These are phyloP conservation scores for Ustilago shanxiensis DNA, from an alignment of 1,284 basidiomycete species.

Conservation along the genomic window DNA sequence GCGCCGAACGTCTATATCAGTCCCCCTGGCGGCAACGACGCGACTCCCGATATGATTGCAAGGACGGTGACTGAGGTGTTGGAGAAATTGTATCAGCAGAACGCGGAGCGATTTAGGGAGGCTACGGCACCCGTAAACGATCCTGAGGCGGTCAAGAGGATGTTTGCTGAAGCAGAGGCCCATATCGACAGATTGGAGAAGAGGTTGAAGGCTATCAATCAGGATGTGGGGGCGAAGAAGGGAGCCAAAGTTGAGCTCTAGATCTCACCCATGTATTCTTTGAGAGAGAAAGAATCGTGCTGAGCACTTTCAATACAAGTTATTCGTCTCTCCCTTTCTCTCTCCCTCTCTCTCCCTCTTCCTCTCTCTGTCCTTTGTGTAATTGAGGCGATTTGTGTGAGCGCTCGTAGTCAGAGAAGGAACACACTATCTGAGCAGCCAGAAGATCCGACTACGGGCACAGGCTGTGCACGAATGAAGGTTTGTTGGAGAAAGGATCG, in stretches of 20 bases:
- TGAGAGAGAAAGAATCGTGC: not conserved
- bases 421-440: not conserved
- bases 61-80: slow-evolving; percentile 67
- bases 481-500: not conserved
- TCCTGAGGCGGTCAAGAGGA: slow-evolving; percentile 73
- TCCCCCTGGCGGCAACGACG: slow-evolving; percentile 34
- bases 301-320: not conserved
- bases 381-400: not conserved
- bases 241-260: slow-evolving; percentile 25
- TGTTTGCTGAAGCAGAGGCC: slow-evolving; percentile 71
- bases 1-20: slow-evolving; percentile 51
- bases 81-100: slow-evolving; percentile 61
- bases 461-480: not conserved
- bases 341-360: too few relatives aligned
- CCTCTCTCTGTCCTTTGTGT: not conserved
- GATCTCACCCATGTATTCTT: not conserved
- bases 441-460: not conserved
- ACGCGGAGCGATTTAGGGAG: slow-evolving; percentile 12
- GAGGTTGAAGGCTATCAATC: slow-evolving; percentile 30
- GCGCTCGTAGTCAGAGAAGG: not conserved
- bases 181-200: slow-evolving; percentile 74
- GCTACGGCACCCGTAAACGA: slow-evolving; percentile 61
- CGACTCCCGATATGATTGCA: slow-evolving; percentile 63
- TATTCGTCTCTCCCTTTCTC: too few relatives aligned
- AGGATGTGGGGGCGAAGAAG: slow-evolving; percentile 5